A percentile compares a stretch with the other conserved stretches of the same genome.
These are phyloP conservation scores for Herpotrichia juniperi DNA, from an alignment of 2,329 filamentous ascomycete genomes.

Conservation along the genomic window DNA sequence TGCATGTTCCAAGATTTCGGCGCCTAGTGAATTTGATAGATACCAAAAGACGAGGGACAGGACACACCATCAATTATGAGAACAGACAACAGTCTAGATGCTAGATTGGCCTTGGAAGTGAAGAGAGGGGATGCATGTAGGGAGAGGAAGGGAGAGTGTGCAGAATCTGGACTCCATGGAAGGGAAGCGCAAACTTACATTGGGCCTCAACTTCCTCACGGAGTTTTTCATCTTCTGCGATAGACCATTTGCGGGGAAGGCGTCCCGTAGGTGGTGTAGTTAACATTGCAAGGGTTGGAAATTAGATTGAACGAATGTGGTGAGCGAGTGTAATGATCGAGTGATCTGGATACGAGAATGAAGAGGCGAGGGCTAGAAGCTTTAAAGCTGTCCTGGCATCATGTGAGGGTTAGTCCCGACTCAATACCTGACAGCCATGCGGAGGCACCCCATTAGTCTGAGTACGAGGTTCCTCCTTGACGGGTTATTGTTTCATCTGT, in stretches of 20 bases:
- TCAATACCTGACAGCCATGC: slow-evolving; percentile 4
- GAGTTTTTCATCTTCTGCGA: slow-evolving; percentile 31
- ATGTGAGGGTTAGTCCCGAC: slow-evolving; percentile 8
- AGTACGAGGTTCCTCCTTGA: slow-evolving; percentile 15
- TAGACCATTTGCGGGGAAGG: slow-evolving; percentile 36
- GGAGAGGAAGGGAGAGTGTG: not conserved
- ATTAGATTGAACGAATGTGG: not conserved
- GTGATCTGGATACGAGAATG: slow-evolving; percentile 3
- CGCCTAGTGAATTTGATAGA: not conserved
- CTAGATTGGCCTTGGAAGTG: not conserved
- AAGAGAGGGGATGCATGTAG: not conserved
- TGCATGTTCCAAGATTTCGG: not conserved
- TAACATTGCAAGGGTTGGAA: not conserved
- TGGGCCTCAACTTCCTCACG: slow-evolving; percentile 35
- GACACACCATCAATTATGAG: too few relatives aligned
- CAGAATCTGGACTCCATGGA: too few relatives aligned
- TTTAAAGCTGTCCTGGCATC: slow-evolving; percentile 17
- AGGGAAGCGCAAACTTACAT: too few relatives aligned
- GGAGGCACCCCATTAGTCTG: slow-evolving; percentile 11
- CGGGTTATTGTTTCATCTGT: slow-evolving; percentile 19
- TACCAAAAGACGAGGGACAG: too few relatives aligned
- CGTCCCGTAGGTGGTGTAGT: slow-evolving; percentile 21
- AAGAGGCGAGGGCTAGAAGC: slow-evolving; percentile 13
- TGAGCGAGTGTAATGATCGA: slow-evolving; percentile 5
- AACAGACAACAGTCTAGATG: not conserved